These are phyloP conservation scores for Amphirosellinia nigrospora DNA, from an alignment of 495 filamentous ascomycete genomes.

Conservation along the genomic window DNA sequence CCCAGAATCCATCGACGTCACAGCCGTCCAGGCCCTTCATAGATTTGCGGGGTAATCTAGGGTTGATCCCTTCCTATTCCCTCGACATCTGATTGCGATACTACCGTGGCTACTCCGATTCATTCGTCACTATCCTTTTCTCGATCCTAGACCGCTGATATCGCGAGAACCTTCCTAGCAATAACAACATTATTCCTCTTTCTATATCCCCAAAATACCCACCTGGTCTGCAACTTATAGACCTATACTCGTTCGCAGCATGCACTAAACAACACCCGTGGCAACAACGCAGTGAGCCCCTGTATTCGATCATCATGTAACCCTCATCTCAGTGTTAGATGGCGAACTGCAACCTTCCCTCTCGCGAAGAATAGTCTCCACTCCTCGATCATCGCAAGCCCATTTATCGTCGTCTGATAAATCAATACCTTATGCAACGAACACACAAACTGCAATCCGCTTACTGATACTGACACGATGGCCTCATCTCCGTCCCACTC, in stretches of 20 bases:
- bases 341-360: background rate
- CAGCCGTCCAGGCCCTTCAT: constrained; percentile 9
- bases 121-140: background rate
- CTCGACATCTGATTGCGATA: constrained; percentile 3
- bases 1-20: constrained; percentile 8
- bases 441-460: background rate
- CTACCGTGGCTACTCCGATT: background rate
- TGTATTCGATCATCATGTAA: background rate
- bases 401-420: background rate
- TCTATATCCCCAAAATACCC: too few species aligned
- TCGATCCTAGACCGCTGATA: background rate
- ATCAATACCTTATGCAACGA: background rate
- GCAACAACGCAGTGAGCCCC: background rate
- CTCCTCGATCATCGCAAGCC: background rate
- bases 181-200: background rate
- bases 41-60: constrained; percentile 17
- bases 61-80: constrained; percentile 2
- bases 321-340: background rate
- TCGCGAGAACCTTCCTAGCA: background rate
- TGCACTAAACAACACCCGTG: background rate
- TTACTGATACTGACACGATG: constrained; percentile 5
- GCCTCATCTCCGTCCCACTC: background rate
- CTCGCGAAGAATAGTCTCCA: background rate
- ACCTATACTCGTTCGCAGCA: background rate
- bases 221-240: background rate